Conservation (phyloP, 805 yeast species). For the Metschnikowia amazonensis region DNA sequence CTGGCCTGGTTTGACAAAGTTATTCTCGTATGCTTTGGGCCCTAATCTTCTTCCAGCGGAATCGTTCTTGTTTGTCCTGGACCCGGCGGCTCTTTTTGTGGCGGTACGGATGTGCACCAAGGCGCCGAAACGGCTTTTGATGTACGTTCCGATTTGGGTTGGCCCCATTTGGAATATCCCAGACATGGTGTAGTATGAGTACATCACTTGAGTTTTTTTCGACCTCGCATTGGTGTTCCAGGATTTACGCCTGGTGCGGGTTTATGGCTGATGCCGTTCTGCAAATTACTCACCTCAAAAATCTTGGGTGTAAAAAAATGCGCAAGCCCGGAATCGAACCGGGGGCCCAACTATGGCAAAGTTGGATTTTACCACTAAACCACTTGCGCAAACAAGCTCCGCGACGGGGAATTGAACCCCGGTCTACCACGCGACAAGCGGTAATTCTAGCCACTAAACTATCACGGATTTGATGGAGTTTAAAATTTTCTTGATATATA, state of each 20-base stretch:
- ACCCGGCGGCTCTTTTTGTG: slow-evolving; percentile 90
- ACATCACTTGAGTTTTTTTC: slow-evolving; percentile 6
- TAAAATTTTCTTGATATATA: no score
- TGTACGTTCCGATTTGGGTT: slow-evolving; percentile 13
- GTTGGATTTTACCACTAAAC: slow-evolving; percentile 24
- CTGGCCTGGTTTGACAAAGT: slow-evolving; percentile 73
- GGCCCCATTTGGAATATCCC: slow-evolving; percentile 11
- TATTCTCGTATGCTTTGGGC: slow-evolving; percentile 80
- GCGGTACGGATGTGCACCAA: slow-evolving; percentile 69
- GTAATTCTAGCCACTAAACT: slow-evolving; percentile 23
- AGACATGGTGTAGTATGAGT: slow-evolving; percentile 10
- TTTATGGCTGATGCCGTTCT: neutral
- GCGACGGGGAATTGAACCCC: slow-evolving; percentile 24
- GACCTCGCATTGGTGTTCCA: neutral
- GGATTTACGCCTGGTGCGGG: slow-evolving; percentile 3
- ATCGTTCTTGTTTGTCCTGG: slow-evolving; percentile 89
- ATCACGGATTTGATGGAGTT: slow-evolving; percentile 16
- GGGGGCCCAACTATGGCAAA: slow-evolving; percentile 25
- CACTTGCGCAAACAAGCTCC: slow-evolving; percentile 22
- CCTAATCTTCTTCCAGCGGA: slow-evolving; percentile 95
- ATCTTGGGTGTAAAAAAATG: slow-evolving; percentile 9
- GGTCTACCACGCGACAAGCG: slow-evolving; percentile 24
- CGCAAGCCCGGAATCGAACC: slow-evolving; percentile 26
- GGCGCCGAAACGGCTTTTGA: slow-evolving; percentile 10
- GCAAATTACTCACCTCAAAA: neutral